These are phyloP conservation scores for Maudiozyma bulderi DNA, from an alignment of 805 yeast species.

Conservation along the genomic window DNA sequence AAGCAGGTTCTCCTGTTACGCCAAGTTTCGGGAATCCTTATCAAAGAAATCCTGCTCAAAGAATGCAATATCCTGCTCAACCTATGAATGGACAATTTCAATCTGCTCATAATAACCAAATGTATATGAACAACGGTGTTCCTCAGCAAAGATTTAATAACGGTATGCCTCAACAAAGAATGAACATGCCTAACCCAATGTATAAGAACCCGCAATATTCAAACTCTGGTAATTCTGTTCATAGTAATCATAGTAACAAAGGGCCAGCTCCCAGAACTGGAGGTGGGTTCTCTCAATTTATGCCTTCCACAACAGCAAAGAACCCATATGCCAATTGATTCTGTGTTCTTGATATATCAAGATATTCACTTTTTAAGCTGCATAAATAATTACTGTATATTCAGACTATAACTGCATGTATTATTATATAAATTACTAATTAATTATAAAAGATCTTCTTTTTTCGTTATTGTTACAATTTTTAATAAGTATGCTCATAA, in stretches of 20 bases:
- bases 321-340: slow-evolving; percentile 21
- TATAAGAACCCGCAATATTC: neutral
- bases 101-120: neutral
- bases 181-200: slow-evolving; percentile 1
- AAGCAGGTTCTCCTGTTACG: neutral
- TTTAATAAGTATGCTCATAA: too few relatives aligned
- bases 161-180: slow-evolving; percentile 1
- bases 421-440: too few relatives aligned
- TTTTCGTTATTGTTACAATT: too few relatives aligned
- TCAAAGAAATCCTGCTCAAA: neutral
- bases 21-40: neutral
- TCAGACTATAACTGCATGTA: too few relatives aligned
- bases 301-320: slow-evolving; percentile 16
- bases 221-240: slow-evolving; percentile 1
- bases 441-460: too few relatives aligned
- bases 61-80: neutral
- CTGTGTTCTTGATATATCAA: neutral
- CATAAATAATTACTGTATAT: too few relatives aligned
- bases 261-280: slow-evolving; percentile 12
- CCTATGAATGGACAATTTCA: neutral
- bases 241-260: slow-evolving; percentile 2
- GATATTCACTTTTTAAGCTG: too few relatives aligned
- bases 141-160: neutral
- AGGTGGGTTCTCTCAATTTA: slow-evolving; percentile 28
- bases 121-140: neutral